phyloP scores from a whole-genome alignment of 179 eudicot species.

The Drosera spatulata region DNA sequence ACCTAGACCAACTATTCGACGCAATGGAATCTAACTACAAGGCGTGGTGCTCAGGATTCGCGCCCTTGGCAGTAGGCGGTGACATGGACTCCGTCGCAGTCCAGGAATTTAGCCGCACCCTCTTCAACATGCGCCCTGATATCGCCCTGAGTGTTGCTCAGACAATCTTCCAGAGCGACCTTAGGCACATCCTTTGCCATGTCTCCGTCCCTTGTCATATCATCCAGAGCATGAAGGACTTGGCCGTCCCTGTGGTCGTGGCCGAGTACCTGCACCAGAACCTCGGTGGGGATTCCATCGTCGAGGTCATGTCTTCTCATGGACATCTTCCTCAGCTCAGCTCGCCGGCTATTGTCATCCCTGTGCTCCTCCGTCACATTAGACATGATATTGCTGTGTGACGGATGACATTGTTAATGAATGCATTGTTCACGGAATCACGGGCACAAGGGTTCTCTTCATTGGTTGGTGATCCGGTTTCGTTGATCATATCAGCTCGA shows the following conservation, averaged over 20 bases:
- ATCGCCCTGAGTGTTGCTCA: constrained; percentile 65
- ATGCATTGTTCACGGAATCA: too few relatives aligned
- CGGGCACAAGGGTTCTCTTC: too few relatives aligned
- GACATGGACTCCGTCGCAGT: constrained; percentile 91
- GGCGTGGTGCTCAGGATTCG: constrained; percentile 78
- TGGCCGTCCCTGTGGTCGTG: constrained; percentile 86
- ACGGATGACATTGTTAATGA: neutral
- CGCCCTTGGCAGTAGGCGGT: constrained; percentile 73
- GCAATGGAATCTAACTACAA: constrained; percentile 75
- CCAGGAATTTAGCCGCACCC: constrained; percentile 76
- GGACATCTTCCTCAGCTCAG: constrained; percentile 93
- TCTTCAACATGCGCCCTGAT: constrained; percentile 93
- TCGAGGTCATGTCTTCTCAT: constrained; percentile 80
- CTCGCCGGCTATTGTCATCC: constrained; percentile 68
- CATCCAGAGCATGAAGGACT: constrained; percentile 73
- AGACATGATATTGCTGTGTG: constrained; percentile 39
- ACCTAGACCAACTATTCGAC: constrained; percentile 56
- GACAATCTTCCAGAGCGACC: constrained; percentile 63
- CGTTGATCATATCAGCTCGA: too few relatives aligned
- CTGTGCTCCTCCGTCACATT: constrained; percentile 68
- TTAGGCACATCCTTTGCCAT: constrained; percentile 40
- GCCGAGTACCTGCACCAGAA: constrained; percentile 82
- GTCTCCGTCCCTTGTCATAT: constrained; percentile 73
- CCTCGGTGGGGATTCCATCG: constrained; percentile 65
- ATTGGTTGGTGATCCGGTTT: too few relatives aligned